Evolutionary conservation across 768 basidiomycete species (phyloP).

Genomic region (Pleurotus citrinopileatus): DNA sequence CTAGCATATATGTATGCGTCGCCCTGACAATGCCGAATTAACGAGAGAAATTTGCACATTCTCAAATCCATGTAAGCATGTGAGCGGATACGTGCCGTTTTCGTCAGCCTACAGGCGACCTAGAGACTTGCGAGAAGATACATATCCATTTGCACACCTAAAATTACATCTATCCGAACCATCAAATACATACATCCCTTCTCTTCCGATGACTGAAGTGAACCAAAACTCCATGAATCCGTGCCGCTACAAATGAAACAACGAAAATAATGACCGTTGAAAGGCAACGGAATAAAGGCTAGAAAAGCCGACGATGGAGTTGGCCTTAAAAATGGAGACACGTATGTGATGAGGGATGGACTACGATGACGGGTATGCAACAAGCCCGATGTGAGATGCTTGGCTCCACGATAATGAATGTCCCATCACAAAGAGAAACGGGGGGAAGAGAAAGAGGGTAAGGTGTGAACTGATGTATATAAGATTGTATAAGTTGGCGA

Average conservation of each 20-base stretch:
- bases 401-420: not conserved
- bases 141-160: slow-evolving; percentile 8
- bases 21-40: too few relatives aligned
- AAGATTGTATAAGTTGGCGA: not conserved
- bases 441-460: not conserved
- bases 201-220: slow-evolving; percentile 4
- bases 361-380: not conserved
- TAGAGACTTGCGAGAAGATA: too few relatives aligned
- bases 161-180: slow-evolving; percentile 8
- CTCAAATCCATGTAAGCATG: too few relatives aligned
- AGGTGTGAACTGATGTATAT: not conserved
- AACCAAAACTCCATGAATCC: not conserved
- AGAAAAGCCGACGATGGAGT: not conserved
- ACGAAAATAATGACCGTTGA: too few relatives aligned
- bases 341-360: not conserved
- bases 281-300: not conserved
- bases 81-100: too few relatives aligned
- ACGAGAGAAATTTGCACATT: too few relatives aligned
- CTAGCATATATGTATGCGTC: too few relatives aligned
- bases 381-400: not conserved
- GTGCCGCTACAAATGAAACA: not conserved
- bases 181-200: slow-evolving; percentile 8
- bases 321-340: not conserved
- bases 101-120: too few relatives aligned
- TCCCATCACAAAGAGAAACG: not conserved